Evolutionary conservation across 148 eudicot genomes (phyloP).

Genomic region (Arctostaphylos glauca): DNA sequence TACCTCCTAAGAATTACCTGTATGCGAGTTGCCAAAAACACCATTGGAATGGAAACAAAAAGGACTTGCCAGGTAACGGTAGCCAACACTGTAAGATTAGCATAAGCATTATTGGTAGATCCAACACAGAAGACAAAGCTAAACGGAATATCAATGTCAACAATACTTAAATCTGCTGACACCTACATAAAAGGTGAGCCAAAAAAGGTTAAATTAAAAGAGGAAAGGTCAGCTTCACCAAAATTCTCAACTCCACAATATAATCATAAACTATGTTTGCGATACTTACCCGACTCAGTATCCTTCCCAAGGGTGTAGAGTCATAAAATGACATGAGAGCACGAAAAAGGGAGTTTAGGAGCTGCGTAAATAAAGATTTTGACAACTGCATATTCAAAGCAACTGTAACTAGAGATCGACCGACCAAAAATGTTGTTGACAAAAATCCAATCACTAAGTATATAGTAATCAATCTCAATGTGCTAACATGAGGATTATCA

Average conservation of each 20-base stretch:
- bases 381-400: conserved; percentile 45
- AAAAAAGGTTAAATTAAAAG: neutral
- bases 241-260: neutral
- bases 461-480: conserved; percentile 56
- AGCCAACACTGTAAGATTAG: conserved; percentile 66
- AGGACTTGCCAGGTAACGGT: conserved; percentile 90
- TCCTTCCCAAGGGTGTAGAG: conserved; percentile 93
- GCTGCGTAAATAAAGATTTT: too few species aligned
- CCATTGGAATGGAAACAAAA: conserved; percentile 71
- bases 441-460: conserved; percentile 60
- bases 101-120: conserved; percentile 50
- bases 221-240: neutral
- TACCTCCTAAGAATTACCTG: conserved; percentile 50
- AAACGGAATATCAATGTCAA: conserved; percentile 79
- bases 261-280: neutral
- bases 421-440: conserved; percentile 46
- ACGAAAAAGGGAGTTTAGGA: conserved; percentile 39
- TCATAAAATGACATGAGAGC: conserved; percentile 95
- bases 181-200: conserved; percentile 37
- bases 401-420: conserved; percentile 54
- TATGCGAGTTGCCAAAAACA: conserved; percentile 54
- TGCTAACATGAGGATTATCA: conserved; percentile 57
- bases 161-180: conserved; percentile 82
- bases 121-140: conserved; percentile 55
- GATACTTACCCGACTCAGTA: conserved; percentile 68